Percentiles rank a stretch among this genome's conserved stretches.
Evolutionary conservation across 805 yeast genomes (phyloP).

Genomic region (Hanseniaspora nectarophila): DNA sequence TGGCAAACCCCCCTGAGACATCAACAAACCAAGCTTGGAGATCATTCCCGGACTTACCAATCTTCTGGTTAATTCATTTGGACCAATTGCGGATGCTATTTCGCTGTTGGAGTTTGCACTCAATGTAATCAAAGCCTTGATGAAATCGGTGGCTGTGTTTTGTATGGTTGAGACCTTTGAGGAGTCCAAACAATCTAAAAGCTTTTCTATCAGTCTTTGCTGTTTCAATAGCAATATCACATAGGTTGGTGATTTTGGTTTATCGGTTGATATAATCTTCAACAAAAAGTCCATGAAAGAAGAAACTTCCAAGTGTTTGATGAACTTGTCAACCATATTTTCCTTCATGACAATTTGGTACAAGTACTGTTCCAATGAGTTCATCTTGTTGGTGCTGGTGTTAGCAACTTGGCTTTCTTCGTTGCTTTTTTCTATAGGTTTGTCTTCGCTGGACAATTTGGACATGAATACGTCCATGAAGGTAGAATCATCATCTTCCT

Average conservation of each 20-base stretch:
- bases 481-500: background rate
- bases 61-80: conserved; percentile 86
- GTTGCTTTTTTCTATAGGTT: background rate
- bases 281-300: conserved; percentile 86
- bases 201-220: conserved; percentile 60
- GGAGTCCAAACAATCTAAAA: conserved; percentile 62
- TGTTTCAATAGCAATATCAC: conserved; percentile 62
- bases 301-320: conserved; percentile 82
- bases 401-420: background rate
- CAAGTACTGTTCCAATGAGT: conserved; percentile 27
- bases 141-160: conserved; percentile 88
- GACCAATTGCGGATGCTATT: conserved; percentile 84
- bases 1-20: conserved; percentile 76
- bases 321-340: conserved; percentile 63
- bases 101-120: conserved; percentile 86
- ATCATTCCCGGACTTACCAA: conserved; percentile 66
- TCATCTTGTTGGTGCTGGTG: background rate
- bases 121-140: conserved; percentile 85
- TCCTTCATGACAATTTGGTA: conserved; percentile 57
- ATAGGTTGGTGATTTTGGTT: conserved; percentile 79
- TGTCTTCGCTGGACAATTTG: background rate
- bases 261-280: conserved; percentile 84
- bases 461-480: conserved; percentile 9
- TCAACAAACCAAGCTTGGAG: conserved; percentile 54
- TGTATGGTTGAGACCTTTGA: conserved; percentile 59